Percentiles rank a stretch among this genome's conserved stretches.
Evolutionary conservation across 371 early-diverging fungal species (phyloP).

Genomic region (Mucor sp.): DNA sequence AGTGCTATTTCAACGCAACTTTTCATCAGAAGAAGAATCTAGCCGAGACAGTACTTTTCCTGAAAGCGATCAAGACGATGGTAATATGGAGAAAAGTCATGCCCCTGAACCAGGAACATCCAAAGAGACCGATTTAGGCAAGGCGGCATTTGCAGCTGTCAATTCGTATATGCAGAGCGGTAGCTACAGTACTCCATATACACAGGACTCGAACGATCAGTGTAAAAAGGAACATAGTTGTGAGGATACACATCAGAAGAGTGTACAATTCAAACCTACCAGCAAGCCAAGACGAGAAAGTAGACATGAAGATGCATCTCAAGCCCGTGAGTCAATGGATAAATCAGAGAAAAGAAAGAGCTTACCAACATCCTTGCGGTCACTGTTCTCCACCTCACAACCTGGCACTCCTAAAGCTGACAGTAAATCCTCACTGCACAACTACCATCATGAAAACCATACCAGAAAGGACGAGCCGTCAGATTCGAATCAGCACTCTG

Average conservation of each 20-base stretch:
- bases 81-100: neutral
- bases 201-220: neutral
- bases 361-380: neutral
- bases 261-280: neutral
- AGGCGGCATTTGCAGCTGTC: slow-evolving; percentile 8
- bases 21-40: neutral
- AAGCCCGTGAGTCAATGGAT: neutral
- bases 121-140: neutral
- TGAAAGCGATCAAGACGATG: neutral
- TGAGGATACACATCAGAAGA: neutral
- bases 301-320: neutral
- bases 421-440: neutral
- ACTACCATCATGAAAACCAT: neutral
- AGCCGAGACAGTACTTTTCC: neutral
- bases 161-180: slow-evolving; percentile 5
- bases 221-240: neutral
- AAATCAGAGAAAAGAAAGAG: neutral
- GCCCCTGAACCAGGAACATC: neutral
- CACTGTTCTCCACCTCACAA: neutral
- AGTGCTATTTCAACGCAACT: slow-evolving; percentile 25
- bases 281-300: neutral
- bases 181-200: neutral
- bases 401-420: neutral
- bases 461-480: neutral
- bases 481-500: slow-evolving; percentile 31